Conservation (phyloP, 2,329 filamentous ascomycete genomes). For the Hypoxylon rubiginosum region DNA sequence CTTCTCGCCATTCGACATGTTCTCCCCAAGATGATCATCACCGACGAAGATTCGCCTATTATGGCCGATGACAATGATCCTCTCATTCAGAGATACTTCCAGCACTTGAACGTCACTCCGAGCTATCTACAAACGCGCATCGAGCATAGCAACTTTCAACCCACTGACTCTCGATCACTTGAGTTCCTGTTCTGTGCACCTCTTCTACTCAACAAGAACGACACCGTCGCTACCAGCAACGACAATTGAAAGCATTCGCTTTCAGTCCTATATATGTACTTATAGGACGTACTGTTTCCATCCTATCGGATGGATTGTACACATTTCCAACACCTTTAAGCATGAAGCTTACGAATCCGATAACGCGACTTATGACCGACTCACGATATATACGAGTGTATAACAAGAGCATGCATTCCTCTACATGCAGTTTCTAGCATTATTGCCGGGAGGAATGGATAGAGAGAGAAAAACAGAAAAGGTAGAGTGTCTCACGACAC, state of each 20-base stretch:
- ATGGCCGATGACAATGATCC: constrained; percentile 62
- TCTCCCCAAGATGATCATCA: constrained; percentile 65
- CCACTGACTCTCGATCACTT: constrained; percentile 61
- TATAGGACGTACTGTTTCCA: not conserved
- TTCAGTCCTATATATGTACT: constrained; percentile 31
- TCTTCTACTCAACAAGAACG: constrained; percentile 56
- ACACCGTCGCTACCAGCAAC: no score
- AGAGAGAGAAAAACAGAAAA: not conserved
- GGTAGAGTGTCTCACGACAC: not conserved
- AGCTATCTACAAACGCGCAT: constrained; percentile 61
- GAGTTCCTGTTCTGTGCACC: constrained; percentile 62
- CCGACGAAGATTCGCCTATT: constrained; percentile 63
- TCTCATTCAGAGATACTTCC: constrained; percentile 65
- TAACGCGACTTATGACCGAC: not conserved
- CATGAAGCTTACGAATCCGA: not conserved
- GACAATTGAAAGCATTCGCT: constrained; percentile 13
- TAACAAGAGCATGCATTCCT: not conserved
- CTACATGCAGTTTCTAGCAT: no score
- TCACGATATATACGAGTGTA: not conserved
- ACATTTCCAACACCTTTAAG: not conserved
- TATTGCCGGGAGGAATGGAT: not conserved
- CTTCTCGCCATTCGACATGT: constrained; percentile 71
- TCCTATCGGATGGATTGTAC: not conserved
- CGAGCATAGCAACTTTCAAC: constrained; percentile 65
- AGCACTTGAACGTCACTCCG: constrained; percentile 67